Conservation (phyloP, 148 eudicot genomes). For the Fagopyrum homotropicum region DNA sequence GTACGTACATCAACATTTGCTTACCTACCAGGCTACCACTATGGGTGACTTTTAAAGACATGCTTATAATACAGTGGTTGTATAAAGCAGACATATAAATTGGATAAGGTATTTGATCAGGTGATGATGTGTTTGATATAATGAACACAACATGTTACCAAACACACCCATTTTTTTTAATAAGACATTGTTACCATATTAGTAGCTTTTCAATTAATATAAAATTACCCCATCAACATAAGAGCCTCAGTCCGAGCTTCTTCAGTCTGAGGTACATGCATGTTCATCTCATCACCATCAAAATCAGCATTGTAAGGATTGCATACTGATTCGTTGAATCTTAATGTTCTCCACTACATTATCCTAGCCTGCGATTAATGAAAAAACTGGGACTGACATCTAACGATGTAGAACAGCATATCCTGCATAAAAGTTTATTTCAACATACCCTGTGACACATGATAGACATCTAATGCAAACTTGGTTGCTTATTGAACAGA, state of each 20-base stretch:
- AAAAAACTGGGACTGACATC: not conserved
- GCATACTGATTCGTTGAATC: conserved; percentile 99
- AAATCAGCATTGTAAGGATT: conserved; percentile 99
- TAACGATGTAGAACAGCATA: not conserved
- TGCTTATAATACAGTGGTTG: not conserved
- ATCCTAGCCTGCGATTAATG: conserved; percentile 62
- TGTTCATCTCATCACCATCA: conserved; percentile 99
- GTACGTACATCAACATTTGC: not conserved
- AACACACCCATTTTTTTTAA: not conserved
- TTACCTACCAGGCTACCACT: not conserved
- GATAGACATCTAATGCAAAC: conserved; percentile 98
- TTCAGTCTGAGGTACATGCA: conserved; percentile 99
- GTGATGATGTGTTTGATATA: not conserved
- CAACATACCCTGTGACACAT: conserved; percentile 82
- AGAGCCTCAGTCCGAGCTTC: conserved; percentile 97
- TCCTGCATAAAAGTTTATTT: not conserved
- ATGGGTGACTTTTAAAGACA: not conserved
- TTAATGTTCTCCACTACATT: conserved; percentile 97
- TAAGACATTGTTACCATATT: not conserved
- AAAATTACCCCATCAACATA: conserved; percentile 80
- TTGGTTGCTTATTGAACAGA: conserved; percentile 95
- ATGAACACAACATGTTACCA: not conserved
- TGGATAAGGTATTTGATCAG: not conserved
- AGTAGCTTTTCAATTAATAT: not conserved
- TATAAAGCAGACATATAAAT: not conserved